These are phyloP conservation scores for Phalaenopsis hybrid DNA, from an alignment of 116 monocot genomes.

Conservation along the genomic window DNA sequence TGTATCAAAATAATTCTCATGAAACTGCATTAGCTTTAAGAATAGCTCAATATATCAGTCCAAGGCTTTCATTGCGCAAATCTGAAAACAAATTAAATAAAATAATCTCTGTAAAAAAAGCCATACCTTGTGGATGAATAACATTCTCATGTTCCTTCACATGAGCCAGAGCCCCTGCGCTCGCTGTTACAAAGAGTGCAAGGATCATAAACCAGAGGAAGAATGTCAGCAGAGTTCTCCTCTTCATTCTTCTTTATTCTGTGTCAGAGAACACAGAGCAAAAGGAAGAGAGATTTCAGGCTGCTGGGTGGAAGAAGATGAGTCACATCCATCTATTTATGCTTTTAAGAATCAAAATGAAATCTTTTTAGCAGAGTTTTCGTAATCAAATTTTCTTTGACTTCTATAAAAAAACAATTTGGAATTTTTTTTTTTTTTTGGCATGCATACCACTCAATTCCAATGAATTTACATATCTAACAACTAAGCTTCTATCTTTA, in stretches of 20 bases:
- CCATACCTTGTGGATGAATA: constrained; percentile 17
- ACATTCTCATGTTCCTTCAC: background rate
- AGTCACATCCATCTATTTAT: background rate
- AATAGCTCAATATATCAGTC: no score
- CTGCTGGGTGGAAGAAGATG: no score
- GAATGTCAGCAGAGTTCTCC: background rate
- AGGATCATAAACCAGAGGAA: background rate
- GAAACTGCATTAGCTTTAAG: no score
- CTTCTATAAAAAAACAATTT: no score
- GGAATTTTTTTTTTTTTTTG: no score
- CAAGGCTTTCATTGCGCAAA: no score
- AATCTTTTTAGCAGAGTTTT: background rate
- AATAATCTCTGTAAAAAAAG: background rate
- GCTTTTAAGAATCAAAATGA: background rate
- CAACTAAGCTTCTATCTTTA: no score
- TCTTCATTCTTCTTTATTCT: constrained; percentile 5
- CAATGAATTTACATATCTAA: no score
- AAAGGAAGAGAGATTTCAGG: no score
- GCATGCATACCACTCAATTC: no score
- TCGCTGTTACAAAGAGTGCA: background rate
- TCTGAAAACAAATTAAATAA: no score
- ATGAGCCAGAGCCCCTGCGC: background rate
- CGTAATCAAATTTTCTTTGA: background rate
- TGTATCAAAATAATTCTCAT: no score
- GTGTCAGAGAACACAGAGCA: background rate